phyloP scores from a whole-genome alignment of 2,329 filamentous ascomycete species.

The Ophiocordyceps unilateralis region DNA sequence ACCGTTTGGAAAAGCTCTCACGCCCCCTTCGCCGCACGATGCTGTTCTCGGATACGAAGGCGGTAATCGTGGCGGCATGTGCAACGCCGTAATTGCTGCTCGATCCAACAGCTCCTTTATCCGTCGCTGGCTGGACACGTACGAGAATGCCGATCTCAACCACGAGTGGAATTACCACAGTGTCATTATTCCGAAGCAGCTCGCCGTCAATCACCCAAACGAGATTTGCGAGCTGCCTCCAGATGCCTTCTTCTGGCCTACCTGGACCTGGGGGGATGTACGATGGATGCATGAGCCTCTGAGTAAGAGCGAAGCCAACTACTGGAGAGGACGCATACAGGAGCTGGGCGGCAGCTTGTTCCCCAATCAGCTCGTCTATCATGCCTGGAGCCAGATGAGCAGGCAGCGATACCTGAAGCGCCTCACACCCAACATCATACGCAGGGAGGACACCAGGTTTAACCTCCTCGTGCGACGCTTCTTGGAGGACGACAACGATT shows the following conservation, averaged over 20 bases:
- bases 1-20: conserved; percentile 2
- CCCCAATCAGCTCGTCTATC: conserved; percentile 5
- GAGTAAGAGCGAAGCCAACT: not conserved
- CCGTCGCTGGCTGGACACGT: conserved; percentile 3
- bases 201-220: conserved; percentile 1
- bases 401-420: conserved; percentile 1
- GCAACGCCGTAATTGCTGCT: conserved; percentile 5
- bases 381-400: conserved; percentile 5
- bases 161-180: conserved; percentile 2
- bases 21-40: conserved; percentile 2
- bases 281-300: conserved; percentile 6
- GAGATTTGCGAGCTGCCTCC: conserved; percentile 4
- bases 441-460: conserved; percentile 5
- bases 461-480: conserved; percentile 6
- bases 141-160: not conserved
- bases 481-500: conserved; percentile 4
- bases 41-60: conserved; percentile 4
- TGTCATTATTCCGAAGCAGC: conserved; percentile 2
- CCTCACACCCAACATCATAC: conserved; percentile 2
- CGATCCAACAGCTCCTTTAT: conserved; percentile 5
- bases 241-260: conserved; percentile 6
- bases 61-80: conserved; percentile 3
- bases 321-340: conserved; percentile 3
- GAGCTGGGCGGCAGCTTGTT: conserved; percentile 4
- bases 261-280: conserved; percentile 5